phyloP scores from a whole-genome alignment of 176 grass and related monocot species.

The Dactylis glomerata region DNA sequence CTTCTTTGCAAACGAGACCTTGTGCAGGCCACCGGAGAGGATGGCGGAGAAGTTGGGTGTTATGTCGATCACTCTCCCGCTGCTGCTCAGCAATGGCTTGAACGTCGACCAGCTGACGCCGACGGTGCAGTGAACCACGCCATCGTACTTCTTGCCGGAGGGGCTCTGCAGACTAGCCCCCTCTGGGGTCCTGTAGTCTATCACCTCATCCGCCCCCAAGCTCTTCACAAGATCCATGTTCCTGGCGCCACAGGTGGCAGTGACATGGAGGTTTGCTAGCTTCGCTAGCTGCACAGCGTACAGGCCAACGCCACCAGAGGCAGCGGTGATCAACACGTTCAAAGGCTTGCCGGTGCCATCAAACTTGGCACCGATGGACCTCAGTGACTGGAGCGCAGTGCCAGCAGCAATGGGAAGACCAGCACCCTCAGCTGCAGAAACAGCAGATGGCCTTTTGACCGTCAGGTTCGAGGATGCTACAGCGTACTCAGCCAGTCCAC shows the following conservation, averaged over 20 bases:
- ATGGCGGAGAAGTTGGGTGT: constrained; percentile 19
- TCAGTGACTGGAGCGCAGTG: constrained; percentile 40
- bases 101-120: constrained; percentile 51
- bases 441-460: not conserved
- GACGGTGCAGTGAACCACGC: constrained; percentile 49
- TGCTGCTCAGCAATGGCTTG: constrained; percentile 26
- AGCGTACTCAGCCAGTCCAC: constrained; percentile 58
- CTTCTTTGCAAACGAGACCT: constrained; percentile 38
- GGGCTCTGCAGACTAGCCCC: constrained; percentile 55
- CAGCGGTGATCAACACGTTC: constrained; percentile 55
- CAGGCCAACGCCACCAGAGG: constrained; percentile 19
- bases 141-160: constrained; percentile 50
- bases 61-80: constrained; percentile 54
- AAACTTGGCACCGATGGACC: constrained; percentile 44
- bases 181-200: constrained; percentile 61
- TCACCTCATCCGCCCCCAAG: constrained; percentile 65
- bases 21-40: constrained; percentile 32
- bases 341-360: constrained; percentile 41
- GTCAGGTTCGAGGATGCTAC: constrained; percentile 38
- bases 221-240: constrained; percentile 56
- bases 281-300: constrained; percentile 18
- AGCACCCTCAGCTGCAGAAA: not conserved
- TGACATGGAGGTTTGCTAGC: constrained; percentile 52
- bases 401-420: constrained; percentile 19
- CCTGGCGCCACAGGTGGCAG: constrained; percentile 46